These are phyloP conservation scores for Starmerella apis DNA, from an alignment of 805 yeast species.

Conservation along the genomic window DNA sequence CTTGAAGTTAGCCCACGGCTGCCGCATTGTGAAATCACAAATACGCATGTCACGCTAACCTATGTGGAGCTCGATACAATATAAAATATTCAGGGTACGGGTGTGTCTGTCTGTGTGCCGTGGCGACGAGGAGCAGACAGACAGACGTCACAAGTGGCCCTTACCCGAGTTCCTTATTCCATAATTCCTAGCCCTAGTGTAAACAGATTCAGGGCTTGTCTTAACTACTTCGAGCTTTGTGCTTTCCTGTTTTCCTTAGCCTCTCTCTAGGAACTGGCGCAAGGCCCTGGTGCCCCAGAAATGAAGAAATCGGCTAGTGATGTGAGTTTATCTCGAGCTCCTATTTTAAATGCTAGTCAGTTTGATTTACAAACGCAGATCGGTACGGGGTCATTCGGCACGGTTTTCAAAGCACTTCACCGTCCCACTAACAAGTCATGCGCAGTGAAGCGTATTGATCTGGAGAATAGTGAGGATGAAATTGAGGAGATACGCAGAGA, in stretches of 20 bases:
- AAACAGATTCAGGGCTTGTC: background rate
- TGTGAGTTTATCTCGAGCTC: conserved; percentile 1
- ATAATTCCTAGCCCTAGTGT: background rate
- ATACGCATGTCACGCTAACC: too few species aligned
- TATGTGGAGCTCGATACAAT: background rate
- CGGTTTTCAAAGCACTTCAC: conserved; percentile 55
- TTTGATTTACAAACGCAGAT: conserved; percentile 45
- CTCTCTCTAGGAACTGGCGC: background rate
- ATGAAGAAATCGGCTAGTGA: conserved; percentile 5
- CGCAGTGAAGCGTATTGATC: conserved; percentile 43
- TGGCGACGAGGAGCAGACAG: background rate
- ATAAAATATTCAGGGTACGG: background rate
- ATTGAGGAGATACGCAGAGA: conserved; percentile 64
- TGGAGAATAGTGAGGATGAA: conserved; percentile 57
- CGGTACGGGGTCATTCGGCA: conserved; percentile 73
- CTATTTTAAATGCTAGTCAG: conserved; percentile 27
- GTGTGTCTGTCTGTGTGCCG: background rate
- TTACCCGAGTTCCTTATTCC: too few species aligned
- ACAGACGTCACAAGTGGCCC: background rate
- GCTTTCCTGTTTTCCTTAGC: background rate
- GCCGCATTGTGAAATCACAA: background rate
- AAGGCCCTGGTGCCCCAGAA: background rate
- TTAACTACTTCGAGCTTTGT: background rate
- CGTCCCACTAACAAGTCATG: conserved; percentile 31
- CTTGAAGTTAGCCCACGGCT: background rate